Evolutionary conservation across 805 yeast genomes (phyloP).

Genomic region (Kuraishia hungarica): DNA sequence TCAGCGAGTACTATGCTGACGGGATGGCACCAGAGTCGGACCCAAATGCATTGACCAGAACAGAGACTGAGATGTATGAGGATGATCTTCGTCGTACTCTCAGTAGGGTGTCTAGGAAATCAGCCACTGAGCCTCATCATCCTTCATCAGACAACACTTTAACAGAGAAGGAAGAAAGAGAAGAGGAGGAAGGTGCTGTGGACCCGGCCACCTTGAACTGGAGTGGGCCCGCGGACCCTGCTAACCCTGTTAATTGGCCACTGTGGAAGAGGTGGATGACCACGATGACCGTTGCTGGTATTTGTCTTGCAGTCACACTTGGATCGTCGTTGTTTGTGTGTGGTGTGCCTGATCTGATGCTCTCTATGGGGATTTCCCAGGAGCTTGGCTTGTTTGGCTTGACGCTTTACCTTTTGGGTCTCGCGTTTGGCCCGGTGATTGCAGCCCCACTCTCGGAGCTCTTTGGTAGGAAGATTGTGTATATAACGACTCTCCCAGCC

Average conservation of each 20-base stretch:
- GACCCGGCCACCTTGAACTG: constrained; percentile 39
- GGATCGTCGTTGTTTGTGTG: constrained; percentile 69
- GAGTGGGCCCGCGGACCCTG: constrained; percentile 57
- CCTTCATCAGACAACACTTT: background rate
- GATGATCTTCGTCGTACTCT: background rate
- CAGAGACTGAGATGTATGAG: constrained; percentile 2
- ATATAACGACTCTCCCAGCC: constrained; percentile 48
- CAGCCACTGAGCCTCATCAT: background rate
- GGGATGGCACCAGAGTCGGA: background rate
- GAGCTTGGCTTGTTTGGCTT: constrained; percentile 60
- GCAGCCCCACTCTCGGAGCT: constrained; percentile 70
- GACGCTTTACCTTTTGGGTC: constrained; percentile 62
- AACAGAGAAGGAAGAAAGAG: constrained; percentile 8
- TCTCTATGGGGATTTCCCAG: constrained; percentile 42
- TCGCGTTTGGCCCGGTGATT: constrained; percentile 61
- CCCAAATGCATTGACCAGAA: background rate
- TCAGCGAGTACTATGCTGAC: background rate
- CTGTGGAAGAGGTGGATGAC: constrained; percentile 51
- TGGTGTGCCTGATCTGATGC: constrained; percentile 48
- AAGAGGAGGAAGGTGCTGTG: constrained; percentile 18
- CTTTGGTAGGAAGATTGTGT: constrained; percentile 58
- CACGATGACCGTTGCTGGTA: constrained; percentile 55
- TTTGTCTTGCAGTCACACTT: constrained; percentile 63
- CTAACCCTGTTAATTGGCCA: constrained; percentile 66
- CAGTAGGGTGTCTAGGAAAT: background rate